phyloP scores from a whole-genome alignment of 1,284 basidiomycete genomes.

The Melanopsichium pennsylvanicum region DNA sequence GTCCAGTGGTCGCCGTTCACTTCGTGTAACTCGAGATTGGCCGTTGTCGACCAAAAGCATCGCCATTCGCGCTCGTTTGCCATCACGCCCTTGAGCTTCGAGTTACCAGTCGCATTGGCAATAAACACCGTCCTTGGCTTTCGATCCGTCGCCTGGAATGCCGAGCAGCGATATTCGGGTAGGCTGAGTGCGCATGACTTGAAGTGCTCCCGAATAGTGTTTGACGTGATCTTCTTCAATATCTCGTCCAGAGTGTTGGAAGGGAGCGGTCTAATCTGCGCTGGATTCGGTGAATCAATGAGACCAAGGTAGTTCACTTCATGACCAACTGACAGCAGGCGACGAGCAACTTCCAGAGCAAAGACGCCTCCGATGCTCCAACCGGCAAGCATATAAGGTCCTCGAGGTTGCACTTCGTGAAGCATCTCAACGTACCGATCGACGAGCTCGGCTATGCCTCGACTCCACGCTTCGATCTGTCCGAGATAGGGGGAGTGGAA shows the following conservation, averaged over 20 bases:
- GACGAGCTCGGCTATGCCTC: slow-evolving; percentile 38
- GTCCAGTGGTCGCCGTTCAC: slow-evolving; percentile 38
- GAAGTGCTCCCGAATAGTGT: slow-evolving; percentile 39
- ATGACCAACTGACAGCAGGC: slow-evolving; percentile 26
- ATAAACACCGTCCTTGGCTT: slow-evolving; percentile 11
- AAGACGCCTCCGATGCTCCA: slow-evolving; percentile 51
- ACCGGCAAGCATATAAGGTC: slow-evolving; percentile 34
- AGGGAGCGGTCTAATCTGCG: slow-evolving; percentile 29
- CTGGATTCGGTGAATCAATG: slow-evolving; percentile 35
- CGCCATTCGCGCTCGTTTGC: slow-evolving; percentile 23
- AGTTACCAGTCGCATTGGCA: slow-evolving; percentile 20
- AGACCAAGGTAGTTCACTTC: slow-evolving; percentile 23
- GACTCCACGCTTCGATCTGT: slow-evolving; percentile 25
- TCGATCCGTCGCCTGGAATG: slow-evolving; percentile 5
- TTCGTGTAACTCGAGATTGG: slow-evolving; percentile 4
- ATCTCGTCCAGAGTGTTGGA: slow-evolving; percentile 31
- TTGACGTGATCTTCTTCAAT: slow-evolving; percentile 19
- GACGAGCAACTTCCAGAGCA: slow-evolving; percentile 33
- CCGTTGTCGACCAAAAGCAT: slow-evolving; percentile 14
- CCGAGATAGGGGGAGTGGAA: slow-evolving; percentile 45
- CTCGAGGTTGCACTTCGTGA: slow-evolving; percentile 12
- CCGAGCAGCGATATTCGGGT: slow-evolving; percentile 23
- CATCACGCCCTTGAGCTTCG: slow-evolving; percentile 26
- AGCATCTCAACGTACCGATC: slow-evolving; percentile 34
- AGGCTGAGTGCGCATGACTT: slow-evolving; percentile 33